Conservation (phyloP, 192 early-diverging fungal genomes). For the Dissophora globulifera region DNA sequence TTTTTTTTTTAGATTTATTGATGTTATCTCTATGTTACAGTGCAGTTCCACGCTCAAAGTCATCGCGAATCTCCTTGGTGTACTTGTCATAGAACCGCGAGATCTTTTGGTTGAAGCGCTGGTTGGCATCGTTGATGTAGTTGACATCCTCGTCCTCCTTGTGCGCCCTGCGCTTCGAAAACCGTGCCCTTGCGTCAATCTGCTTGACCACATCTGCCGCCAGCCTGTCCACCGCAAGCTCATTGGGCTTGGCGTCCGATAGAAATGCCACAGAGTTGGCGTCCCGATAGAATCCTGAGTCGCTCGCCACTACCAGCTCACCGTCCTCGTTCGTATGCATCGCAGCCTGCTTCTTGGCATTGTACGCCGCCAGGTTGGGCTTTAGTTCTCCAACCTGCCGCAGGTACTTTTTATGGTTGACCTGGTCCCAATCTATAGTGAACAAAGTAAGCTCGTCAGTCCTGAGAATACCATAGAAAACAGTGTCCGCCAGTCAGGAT, state of each 20-base stretch:
- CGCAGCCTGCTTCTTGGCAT: constrained; percentile 68
- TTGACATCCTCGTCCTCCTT: constrained; percentile 91
- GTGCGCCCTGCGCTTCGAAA: constrained; percentile 72
- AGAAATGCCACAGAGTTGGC: constrained; percentile 78
- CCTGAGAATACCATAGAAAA: not conserved
- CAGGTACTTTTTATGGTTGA: constrained; percentile 90
- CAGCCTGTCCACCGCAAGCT: constrained; percentile 74
- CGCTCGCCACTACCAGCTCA: constrained; percentile 44
- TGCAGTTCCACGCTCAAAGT: constrained; percentile 87
- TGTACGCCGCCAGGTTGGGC: constrained; percentile 83
- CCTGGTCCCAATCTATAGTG: constrained; percentile 78
- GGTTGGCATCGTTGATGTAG: constrained; percentile 97
- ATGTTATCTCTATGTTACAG: constrained; percentile 48
- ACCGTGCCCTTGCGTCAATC: constrained; percentile 68
- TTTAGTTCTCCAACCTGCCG: constrained; percentile 82
- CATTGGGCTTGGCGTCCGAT: constrained; percentile 66
- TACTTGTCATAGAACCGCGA: constrained; percentile 94
- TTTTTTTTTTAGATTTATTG: not conserved
- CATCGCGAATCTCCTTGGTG: constrained; percentile 92
- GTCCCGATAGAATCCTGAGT: constrained; percentile 68
- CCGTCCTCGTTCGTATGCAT: constrained; percentile 55
- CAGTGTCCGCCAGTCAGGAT: too few species aligned
- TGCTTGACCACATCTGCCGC: constrained; percentile 81
- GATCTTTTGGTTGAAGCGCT: constrained; percentile 97
- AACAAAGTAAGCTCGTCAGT: too few species aligned